Evolutionary conservation across 495 filamentous ascomycete species (phyloP), one percentile per base, ranked within the genome.

Genomic region (Trichoderma orchidacearum): DNA sequence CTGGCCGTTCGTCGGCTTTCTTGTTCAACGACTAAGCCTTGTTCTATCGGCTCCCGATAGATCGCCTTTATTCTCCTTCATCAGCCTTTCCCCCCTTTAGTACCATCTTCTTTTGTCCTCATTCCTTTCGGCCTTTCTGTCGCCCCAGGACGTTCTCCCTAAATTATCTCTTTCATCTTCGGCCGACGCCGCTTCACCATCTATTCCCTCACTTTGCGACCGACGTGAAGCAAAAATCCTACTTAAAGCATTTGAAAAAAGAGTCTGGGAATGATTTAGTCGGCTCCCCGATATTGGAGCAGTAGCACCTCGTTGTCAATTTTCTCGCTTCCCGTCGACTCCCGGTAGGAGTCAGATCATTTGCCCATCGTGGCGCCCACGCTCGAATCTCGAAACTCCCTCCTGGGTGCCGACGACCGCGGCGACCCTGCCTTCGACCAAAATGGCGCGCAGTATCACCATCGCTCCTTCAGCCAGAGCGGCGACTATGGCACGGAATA

Each of bases 381-480:
- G 61, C 64, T 64, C 52, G 70, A 72, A 31, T 34, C 62, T n/a
- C 69, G 67, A 61, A 70, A 67, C 63, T 70, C 68, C 18, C 70
- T 70, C 35, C 60, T 71, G 62, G 66, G 64, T 61, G n/a, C n/a
- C n/a, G n/a, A n/a, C n/a, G 11, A n/a, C 21, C 17, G 38, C 23
- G 65, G 62, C 45, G 61, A 63, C 34, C 55, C 56, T 8, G 58
- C 35, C 28, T 62, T 62, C 52, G 27, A 38, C 32, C 56, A 52
- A 17, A 21, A 52, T 23, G 18, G 31, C 35, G 48, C 48, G 54
- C 57, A 66, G 21, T 63, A 60, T 32, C 48, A 27, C 35, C 56
- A 50, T 4, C 51, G 51, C 53, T 57, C 45, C 27, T 64, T 61
- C 27, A 62, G 62, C 17, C 55, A 62, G 18, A 63, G 51, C 25